phyloP scores from a whole-genome alignment of 352 stramenopile species.

The Globisporangium heterothallicum region DNA sequence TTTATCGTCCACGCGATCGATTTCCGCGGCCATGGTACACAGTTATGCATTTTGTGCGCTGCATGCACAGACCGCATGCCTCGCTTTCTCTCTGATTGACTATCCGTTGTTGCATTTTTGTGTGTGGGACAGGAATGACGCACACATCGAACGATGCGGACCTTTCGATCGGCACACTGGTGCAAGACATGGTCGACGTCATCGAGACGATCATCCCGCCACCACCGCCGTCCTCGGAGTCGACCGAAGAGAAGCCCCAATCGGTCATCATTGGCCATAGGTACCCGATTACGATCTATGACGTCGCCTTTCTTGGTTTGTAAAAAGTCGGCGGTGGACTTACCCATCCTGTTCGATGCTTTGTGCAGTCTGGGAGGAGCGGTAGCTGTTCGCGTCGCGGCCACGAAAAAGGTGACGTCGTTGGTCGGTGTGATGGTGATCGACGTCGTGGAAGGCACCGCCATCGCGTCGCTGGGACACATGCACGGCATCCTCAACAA shows the following conservation, averaged over 20 bases:
- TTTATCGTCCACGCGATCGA: conserved; percentile 83
- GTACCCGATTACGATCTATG: conserved; percentile 16
- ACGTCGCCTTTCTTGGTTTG: too few species aligned
- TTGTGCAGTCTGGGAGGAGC: conserved; percentile 68
- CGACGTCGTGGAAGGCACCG: conserved; percentile 86
- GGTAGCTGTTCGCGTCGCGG: conserved; percentile 70
- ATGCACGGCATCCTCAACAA: conserved; percentile 79
- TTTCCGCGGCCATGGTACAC: conserved; percentile 68
- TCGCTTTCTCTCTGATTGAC: too few species aligned
- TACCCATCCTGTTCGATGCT: not conserved
- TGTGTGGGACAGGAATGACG: conserved; percentile 29
- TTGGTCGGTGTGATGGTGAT: conserved; percentile 84
- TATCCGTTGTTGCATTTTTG: not conserved
- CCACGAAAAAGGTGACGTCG: conserved; percentile 44
- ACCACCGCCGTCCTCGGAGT: conserved; percentile 13
- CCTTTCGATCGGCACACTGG: conserved; percentile 67
- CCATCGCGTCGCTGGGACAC: conserved; percentile 76
- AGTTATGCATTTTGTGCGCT: not conserved
- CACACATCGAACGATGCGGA: conserved; percentile 55
- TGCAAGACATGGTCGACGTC: conserved; percentile 63
- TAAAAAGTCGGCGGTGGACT: not conserved
- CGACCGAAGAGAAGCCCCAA: conserved; percentile 29
- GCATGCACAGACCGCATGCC: not conserved
- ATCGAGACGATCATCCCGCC: conserved; percentile 47
- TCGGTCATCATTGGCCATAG: conserved; percentile 80